Evolutionary conservation across 2,329 filamentous ascomycete species (phyloP).

Genomic region (Fusarium heterosporum): DNA sequence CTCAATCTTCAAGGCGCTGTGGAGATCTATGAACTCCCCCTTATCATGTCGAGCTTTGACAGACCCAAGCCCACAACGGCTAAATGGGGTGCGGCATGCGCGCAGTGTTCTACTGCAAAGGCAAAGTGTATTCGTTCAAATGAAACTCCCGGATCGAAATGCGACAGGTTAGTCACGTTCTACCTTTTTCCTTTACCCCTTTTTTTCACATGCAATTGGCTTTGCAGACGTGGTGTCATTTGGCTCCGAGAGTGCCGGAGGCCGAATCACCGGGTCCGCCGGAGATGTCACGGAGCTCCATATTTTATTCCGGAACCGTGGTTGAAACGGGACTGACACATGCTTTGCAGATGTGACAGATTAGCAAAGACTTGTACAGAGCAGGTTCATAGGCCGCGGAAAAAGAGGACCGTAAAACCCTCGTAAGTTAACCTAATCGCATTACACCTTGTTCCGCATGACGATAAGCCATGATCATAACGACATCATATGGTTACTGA

Average conservation of each 20-base stretch:
- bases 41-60: conserved; percentile 31
- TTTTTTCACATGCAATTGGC: background rate
- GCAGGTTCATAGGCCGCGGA: conserved; percentile 62
- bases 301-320: conserved; percentile 21
- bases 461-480: background rate
- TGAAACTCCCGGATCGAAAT: conserved; percentile 54
- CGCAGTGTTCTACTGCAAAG: conserved; percentile 61
- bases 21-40: conserved; percentile 1
- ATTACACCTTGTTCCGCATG: too few relatives aligned
- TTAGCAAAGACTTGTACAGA: conserved; percentile 60
- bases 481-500: background rate
- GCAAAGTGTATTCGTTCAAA: conserved; percentile 62
- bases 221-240: background rate
- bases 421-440: conserved; percentile 56
- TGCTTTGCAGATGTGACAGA: conserved; percentile 57
- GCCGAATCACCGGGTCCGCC: conserved; percentile 25
- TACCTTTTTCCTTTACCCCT: conserved; percentile 13
- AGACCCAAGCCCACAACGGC: conserved; percentile 52
- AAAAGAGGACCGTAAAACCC: conserved; percentile 63
- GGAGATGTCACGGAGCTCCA: conserved; percentile 23
- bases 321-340: conserved; percentile 23
- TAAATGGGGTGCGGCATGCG: conserved; percentile 64
- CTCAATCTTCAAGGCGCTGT: conserved; percentile 3
- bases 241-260: conserved; percentile 15
- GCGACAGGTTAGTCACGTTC: conserved; percentile 54